Conservation (phyloP, 805 yeast species). For the Peterozyma xylosa region DNA sequence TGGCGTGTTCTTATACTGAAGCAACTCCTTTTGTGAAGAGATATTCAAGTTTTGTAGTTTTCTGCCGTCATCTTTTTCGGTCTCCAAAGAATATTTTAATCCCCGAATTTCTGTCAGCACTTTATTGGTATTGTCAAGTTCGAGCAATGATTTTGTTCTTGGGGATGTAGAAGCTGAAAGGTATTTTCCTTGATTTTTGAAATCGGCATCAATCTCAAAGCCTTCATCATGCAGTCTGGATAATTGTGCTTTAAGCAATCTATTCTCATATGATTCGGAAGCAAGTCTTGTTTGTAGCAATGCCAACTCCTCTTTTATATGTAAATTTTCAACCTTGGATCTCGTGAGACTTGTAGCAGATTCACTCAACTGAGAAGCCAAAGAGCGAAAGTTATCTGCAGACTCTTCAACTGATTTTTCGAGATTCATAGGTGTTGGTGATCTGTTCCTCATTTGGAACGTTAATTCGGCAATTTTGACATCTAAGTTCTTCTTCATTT, state of each 20-base stretch:
- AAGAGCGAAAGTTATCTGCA: slow-evolving; percentile 35
- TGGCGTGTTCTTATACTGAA: slow-evolving; percentile 20
- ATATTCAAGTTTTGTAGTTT: slow-evolving; percentile 23
- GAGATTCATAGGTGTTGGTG: background rate
- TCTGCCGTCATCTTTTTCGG: slow-evolving; percentile 22
- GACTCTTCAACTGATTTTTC: slow-evolving; percentile 9
- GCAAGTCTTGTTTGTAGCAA: slow-evolving; percentile 59
- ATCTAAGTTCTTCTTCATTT: slow-evolving; percentile 21
- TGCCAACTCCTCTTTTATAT: slow-evolving; percentile 46
- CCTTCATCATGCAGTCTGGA: slow-evolving; percentile 20
- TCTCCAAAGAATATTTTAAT: slow-evolving; percentile 8
- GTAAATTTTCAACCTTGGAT: slow-evolving; percentile 8
- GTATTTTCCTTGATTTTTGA: background rate
- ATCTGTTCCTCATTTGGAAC: slow-evolving; percentile 18
- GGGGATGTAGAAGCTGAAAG: background rate
- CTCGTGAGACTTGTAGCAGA: slow-evolving; percentile 13
- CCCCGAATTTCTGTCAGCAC: background rate
- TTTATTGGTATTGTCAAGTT: background rate
- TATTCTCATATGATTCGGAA: slow-evolving; percentile 54
- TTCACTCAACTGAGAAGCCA: slow-evolving; percentile 47
- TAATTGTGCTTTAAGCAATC: slow-evolving; percentile 35
- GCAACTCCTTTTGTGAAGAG: slow-evolving; percentile 25
- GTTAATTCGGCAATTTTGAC: slow-evolving; percentile 23
- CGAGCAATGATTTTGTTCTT: background rate
- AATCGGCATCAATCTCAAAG: background rate